Base-by-base conservation (phyloP, 1,284 basidiomycete species). In the Ceratobasidium theobromae region DNA sequence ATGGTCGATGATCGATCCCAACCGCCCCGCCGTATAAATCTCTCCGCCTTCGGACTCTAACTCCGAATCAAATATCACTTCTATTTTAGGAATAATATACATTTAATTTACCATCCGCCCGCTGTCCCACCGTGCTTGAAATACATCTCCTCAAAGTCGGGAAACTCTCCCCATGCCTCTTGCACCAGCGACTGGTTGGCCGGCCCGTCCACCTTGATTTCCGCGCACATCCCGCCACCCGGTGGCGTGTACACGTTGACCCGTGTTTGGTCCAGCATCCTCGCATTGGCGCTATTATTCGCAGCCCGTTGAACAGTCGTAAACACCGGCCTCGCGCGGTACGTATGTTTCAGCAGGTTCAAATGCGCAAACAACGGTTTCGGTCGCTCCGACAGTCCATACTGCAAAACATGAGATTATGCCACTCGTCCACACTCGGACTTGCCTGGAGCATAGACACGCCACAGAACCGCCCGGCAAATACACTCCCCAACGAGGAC, bases 321-420 rank as follows among this genome's bases (percentile, higher is more conserved):
- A 45, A 72, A 73, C 0, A 70, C 49, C 49, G 65, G 71, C 5
- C 68, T 60, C 12, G 75, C 73, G 23, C 69, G 68, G 32, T 67
- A 51, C 35, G 77, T 28, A 68, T 80, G 78, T 69, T 81, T 81
- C 45, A 81, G 74, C 30, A 80, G 73, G 70, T 81, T 81, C 1
- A 77, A 76, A 65, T 79, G 79, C 25, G 77, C 71, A 72, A 80
- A 80, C 0, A 77, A 74, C 0, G 79, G 79, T 27, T 71, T 70
- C 9, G 78, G 75, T 65, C 76, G 75, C 6, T 46, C 45, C 16
- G 58, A 64, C 11, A 64, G 46, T 38, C 58, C 58, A n/a, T 64
- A 64, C 58, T 64, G 30, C 54, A 12, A 45, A 70, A 9, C n/a
- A n/a, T n/a, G n/a, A n/a, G n/a, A n/a, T n/a, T n/a, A n/a, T n/a